phyloP scores from a whole-genome alignment of 2,329 filamentous ascomycete species.

The Alternaria infectoria region DNA sequence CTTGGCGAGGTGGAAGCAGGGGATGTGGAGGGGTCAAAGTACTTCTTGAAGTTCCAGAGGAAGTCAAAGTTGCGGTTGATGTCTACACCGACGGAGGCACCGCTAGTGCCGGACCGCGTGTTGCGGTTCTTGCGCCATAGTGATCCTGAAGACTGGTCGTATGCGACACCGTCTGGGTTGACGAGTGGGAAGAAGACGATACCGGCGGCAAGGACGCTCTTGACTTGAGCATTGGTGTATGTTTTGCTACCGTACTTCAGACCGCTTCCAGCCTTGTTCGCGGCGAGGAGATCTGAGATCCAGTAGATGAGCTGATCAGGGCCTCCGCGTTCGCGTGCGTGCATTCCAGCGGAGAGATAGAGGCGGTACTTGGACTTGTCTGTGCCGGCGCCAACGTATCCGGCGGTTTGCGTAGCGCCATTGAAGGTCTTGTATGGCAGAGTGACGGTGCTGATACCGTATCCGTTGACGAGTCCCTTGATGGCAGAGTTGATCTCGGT shows the following conservation, averaged over 20 bases:
- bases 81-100: constrained; percentile 38
- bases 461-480: constrained; percentile 51
- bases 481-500: constrained; percentile 55
- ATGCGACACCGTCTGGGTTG: constrained; percentile 46
- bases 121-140: constrained; percentile 49
- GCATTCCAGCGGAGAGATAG: constrained; percentile 61
- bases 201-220: constrained; percentile 58
- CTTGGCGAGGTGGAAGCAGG: constrained; percentile 54
- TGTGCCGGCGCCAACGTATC: constrained; percentile 55
- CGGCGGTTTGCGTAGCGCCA: constrained; percentile 49
- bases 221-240: constrained; percentile 61
- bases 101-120: constrained; percentile 48
- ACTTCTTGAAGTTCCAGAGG: constrained; percentile 61
- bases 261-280: constrained; percentile 57
- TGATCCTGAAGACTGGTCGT: constrained; percentile 41
- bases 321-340: constrained; percentile 64
- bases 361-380: constrained; percentile 53
- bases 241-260: constrained; percentile 60
- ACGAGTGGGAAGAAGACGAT: constrained; percentile 58
- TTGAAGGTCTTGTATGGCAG: constrained; percentile 56
- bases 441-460: constrained; percentile 51
- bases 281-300: constrained; percentile 62
- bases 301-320: constrained; percentile 65
- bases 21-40: constrained; percentile 49
- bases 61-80: constrained; percentile 58